These are phyloP conservation scores for Ambrosiella xylebori DNA, from an alignment of 2,329 filamentous ascomycete genomes.

Conservation along the genomic window DNA sequence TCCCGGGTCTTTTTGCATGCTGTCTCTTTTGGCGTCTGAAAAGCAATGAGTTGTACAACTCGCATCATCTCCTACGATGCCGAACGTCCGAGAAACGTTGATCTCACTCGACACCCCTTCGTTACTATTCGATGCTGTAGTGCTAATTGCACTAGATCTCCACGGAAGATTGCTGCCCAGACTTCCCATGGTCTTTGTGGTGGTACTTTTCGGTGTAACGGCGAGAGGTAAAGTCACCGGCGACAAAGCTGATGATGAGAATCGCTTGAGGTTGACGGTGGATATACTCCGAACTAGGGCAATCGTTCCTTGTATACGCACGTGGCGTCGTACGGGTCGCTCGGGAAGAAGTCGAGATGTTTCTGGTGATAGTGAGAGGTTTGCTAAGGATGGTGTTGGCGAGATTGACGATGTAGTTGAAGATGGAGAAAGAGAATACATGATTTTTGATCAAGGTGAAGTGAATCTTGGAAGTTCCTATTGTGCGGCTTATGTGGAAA, in stretches of 20 bases:
- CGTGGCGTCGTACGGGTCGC: conserved; percentile 20
- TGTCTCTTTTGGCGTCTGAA: not conserved
- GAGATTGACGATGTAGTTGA: not conserved
- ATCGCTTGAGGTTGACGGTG: conserved; percentile 16
- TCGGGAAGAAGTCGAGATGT: conserved; percentile 14
- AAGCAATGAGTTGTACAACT: not conserved
- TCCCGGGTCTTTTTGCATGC: conserved; percentile 1
- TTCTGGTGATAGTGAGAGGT: not conserved
- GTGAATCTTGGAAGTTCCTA: not conserved
- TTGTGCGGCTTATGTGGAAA: not conserved
- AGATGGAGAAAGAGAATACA: not conserved
- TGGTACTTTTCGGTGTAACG: not conserved
- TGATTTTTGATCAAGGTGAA: not conserved
- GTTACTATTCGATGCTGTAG: not conserved
- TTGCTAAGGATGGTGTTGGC: not conserved
- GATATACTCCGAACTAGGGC: conserved; percentile 23
- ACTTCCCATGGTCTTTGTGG: not conserved
- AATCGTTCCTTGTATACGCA: conserved; percentile 23
- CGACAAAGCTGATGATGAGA: not conserved
- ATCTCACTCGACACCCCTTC: not conserved
- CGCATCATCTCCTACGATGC: not conserved
- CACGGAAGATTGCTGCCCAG: not conserved
- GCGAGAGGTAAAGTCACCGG: not conserved
- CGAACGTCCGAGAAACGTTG: not conserved
- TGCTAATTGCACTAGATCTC: not conserved